Evolutionary conservation across 2,329 filamentous ascomycete species (phyloP), one percentile per base, ranked within the genome.

Genomic region (Ciborinia camelliae): DNA sequence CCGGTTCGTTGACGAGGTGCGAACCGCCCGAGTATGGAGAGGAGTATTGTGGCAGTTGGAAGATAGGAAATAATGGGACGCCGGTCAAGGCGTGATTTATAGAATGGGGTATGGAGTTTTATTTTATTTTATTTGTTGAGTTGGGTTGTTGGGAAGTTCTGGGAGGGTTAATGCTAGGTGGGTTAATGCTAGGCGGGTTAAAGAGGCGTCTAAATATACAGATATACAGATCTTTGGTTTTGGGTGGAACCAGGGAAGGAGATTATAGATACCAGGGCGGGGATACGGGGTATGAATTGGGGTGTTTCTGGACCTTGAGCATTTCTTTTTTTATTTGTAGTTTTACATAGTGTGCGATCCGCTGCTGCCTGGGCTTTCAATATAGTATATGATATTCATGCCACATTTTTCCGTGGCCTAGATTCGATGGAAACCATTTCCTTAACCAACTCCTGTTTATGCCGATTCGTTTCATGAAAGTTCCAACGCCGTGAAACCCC

Each of bases 1-100:
- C 82, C 20, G 84, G 84, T 45, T 79, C 79, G 63, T 82, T 84
- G 79, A 78, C 80, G 35, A 77, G 81, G 20, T 82, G 84, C 26
- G 76, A 81, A 23, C 84, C 84, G 14, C 84, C 84, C 1, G 78
- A 77, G 6, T 86, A 86, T 70, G 81, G 81, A 48, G 82, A 84
- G 45, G 52, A 62, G 41, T 63, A 65, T 47, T 64, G 53, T 28
- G 64, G 60, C 20, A 39, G 35, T 26, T 58, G 43, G 54, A 64
- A 61, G 35, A 52, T 65, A 14, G 53, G 43, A 6, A 51, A 54
- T 28, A 39, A 57, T 39, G 62, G 41, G 20, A 43, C 35, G 41
- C 53, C 28, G 41, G 47, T 41, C 2, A 47, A 45, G 32, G 62
- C 54, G 15, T 60, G 30, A 62, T 28, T 28, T 23, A 37, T 62